Evolutionary conservation across 768 basidiomycete species (phyloP).

Genomic region (Psilocybe cubensis): DNA sequence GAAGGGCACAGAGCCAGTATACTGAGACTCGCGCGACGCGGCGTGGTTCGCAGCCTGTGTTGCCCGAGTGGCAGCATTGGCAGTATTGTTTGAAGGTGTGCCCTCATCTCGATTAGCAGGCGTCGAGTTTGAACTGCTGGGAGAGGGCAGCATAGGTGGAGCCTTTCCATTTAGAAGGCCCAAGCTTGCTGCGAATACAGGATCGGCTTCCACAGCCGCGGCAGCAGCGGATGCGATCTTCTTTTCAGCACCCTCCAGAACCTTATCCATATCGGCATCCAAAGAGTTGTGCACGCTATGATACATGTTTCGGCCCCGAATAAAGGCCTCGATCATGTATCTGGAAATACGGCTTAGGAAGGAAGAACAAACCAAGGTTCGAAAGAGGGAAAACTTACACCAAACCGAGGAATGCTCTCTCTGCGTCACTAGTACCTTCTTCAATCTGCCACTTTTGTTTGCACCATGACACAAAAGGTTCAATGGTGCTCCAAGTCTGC

Average conservation of each 20-base stretch:
- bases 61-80: slow-evolving; percentile 28
- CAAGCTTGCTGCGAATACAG: slow-evolving; percentile 26
- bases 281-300: slow-evolving; percentile 38
- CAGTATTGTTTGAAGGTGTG: slow-evolving; percentile 47
- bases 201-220: slow-evolving; percentile 39
- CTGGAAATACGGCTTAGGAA: slow-evolving; percentile 44
- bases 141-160: slow-evolving; percentile 79
- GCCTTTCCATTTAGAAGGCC: slow-evolving; percentile 44
- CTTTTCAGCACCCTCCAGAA: slow-evolving; percentile 35
- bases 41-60: slow-evolving; percentile 32
- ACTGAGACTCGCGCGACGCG: slow-evolving; percentile 33
- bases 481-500: slow-evolving; percentile 70
- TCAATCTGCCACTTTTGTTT: slow-evolving; percentile 68
- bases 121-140: slow-evolving; percentile 77
- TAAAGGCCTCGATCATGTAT: slow-evolving; percentile 80
- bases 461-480: slow-evolving; percentile 72
- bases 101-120: slow-evolving; percentile 64
- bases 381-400: slow-evolving; percentile 58
- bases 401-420: slow-evolving; percentile 74
- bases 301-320: slow-evolving; percentile 47
- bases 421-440: slow-evolving; percentile 52
- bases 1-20: slow-evolving; percentile 37
- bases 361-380: slow-evolving; percentile 23
- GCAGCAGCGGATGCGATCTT: slow-evolving; percentile 46
- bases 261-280: slow-evolving; percentile 41